phyloP scores from a whole-genome alignment of 23 red algal genomes.

The Cyanidiococcus yangmingshanensis region DNA sequence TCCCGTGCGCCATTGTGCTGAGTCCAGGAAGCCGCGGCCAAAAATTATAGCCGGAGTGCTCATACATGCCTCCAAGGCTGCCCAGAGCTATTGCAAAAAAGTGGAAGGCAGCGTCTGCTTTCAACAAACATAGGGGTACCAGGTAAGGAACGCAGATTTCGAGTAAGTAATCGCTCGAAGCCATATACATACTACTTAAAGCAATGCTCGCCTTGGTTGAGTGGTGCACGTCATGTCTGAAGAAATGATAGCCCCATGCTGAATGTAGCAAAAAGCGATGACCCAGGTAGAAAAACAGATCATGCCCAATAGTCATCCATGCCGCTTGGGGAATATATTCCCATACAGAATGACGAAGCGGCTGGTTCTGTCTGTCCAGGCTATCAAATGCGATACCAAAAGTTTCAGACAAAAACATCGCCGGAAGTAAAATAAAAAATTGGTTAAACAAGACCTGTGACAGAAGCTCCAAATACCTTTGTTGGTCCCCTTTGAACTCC shows the following conservation, averaged over 20 bases:
- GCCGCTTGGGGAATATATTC: not conserved
- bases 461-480: slow-evolving; percentile 38
- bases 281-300: slow-evolving; percentile 71
- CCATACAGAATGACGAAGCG: slow-evolving; percentile 11
- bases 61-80: slow-evolving; percentile 69
- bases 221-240: slow-evolving; percentile 76
- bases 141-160: slow-evolving; percentile 85
- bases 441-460: slow-evolving; percentile 66
- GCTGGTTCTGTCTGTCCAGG: not conserved
- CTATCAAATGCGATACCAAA: slow-evolving; percentile 5
- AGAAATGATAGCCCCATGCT: slow-evolving; percentile 35
- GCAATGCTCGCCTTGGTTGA: slow-evolving; percentile 55
- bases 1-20: slow-evolving; percentile 46
- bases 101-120: slow-evolving; percentile 22
- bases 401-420: slow-evolving; percentile 32
- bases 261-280: slow-evolving; percentile 91
- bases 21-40: slow-evolving; percentile 39
- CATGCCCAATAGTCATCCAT: slow-evolving; percentile 60
- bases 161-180: slow-evolving; percentile 46
- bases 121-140: slow-evolving; percentile 36
- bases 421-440: slow-evolving; percentile 57
- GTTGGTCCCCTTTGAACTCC: slow-evolving; percentile 17
- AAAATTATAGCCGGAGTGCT: slow-evolving; percentile 96
- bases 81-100: slow-evolving; percentile 36
- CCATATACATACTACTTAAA: slow-evolving; percentile 86